A percentile compares a stretch with the other conserved stretches of the same genome.
phyloP scores from a whole-genome alignment of 2,329 filamentous ascomycete species.

The Cadophora sp. region DNA sequence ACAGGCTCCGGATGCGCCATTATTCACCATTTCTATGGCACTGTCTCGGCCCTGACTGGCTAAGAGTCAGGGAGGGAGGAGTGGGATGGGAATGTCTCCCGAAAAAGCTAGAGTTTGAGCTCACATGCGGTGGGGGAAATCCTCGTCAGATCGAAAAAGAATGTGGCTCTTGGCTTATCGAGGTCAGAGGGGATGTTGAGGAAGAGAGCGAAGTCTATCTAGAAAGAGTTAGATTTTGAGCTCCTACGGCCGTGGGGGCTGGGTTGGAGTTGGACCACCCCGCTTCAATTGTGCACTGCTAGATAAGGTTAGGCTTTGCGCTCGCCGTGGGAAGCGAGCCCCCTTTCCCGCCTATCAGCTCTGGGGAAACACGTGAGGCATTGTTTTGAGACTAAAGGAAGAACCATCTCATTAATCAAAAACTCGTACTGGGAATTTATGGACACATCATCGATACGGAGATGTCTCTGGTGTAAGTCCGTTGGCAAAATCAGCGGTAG shows the following conservation, averaged over 20 bases:
- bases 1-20: slow-evolving; percentile 5
- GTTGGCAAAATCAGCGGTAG: not conserved
- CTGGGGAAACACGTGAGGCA: not conserved
- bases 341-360: slow-evolving; percentile 7
- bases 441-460: not conserved
- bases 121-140: not conserved
- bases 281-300: not conserved
- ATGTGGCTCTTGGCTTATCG: not conserved
- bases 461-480: not conserved
- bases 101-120: slow-evolving; percentile 10
- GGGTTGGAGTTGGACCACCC: too few species aligned
- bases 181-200: too few species aligned
- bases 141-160: too few species aligned
- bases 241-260: not conserved
- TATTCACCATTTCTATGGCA: slow-evolving; percentile 8
- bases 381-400: not conserved
- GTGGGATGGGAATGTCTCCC: not conserved
- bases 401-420: not conserved
- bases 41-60: not conserved
- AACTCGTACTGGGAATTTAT: too few species aligned
- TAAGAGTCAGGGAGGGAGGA: not conserved
- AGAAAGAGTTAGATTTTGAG: slow-evolving; percentile 10
- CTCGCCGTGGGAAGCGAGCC: not conserved
- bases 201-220: not conserved
- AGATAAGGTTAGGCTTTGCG: slow-evolving; percentile 9